Conservation (phyloP, 176 grass and related monocot species). For the Carex kokanica region DNA sequence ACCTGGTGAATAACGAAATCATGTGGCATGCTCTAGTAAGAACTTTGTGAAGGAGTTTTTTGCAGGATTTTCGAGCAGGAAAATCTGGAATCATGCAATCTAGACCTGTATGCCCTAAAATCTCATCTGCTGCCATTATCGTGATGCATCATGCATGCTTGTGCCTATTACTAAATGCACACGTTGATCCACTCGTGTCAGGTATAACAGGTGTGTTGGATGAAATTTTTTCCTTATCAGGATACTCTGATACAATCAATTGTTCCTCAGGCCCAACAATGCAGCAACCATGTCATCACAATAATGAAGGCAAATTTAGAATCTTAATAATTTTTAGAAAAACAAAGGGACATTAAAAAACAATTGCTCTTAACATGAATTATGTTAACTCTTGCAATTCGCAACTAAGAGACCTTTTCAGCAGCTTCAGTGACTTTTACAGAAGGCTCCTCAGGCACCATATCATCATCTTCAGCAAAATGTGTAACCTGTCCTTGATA, state of each 20-base stretch:
- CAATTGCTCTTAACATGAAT: not conserved
- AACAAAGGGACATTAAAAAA: not conserved
- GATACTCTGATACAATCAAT: not conserved
- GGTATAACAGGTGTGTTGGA: not conserved
- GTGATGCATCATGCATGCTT: not conserved
- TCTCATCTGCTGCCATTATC: not conserved
- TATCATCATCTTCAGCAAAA: constrained; percentile 48
- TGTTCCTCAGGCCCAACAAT: not conserved
- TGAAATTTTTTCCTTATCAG: not conserved
- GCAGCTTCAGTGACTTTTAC: constrained; percentile 74
- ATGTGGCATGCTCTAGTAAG: not conserved
- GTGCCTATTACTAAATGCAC: not conserved
- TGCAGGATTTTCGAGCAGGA: not conserved
- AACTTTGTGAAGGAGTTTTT: not conserved
- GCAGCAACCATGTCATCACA: not conserved
- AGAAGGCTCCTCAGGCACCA: constrained; percentile 54
- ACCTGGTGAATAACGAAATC: not conserved
- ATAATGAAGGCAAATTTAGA: not conserved
- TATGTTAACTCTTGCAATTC: not conserved
- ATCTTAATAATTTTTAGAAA: not conserved
- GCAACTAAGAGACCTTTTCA: constrained; percentile 58
- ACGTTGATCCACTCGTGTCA: not conserved
- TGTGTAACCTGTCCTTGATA: constrained; percentile 63
- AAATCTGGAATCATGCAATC: not conserved
- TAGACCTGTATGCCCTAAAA: not conserved